phyloP scores from a whole-genome alignment of 768 basidiomycete species.

The Russula vinacea region DNA sequence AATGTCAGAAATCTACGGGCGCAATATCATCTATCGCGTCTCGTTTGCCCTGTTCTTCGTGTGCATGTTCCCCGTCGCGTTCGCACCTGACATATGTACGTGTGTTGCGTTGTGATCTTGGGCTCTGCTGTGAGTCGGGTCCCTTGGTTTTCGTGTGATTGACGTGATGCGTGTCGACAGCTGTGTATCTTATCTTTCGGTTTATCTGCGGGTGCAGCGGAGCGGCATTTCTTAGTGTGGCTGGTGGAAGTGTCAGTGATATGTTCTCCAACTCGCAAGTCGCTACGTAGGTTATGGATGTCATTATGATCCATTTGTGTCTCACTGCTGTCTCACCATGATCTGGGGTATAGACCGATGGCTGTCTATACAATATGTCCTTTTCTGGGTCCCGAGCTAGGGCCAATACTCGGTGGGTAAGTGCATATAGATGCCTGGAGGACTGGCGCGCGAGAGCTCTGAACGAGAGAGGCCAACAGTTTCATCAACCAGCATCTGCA shows the following conservation, averaged over 20 bases:
- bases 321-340: not conserved
- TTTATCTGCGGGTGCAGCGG: slow-evolving; percentile 55
- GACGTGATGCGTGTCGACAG: slow-evolving; percentile 34
- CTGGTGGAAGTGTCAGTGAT: slow-evolving; percentile 59
- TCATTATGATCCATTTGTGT: not conserved
- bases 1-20: slow-evolving; percentile 55
- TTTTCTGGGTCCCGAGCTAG: slow-evolving; percentile 55
- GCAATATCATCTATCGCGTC: slow-evolving; percentile 57
- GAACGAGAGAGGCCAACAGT: not conserved
- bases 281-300: slow-evolving; percentile 47
- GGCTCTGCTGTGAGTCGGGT: not conserved
- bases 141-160: not conserved
- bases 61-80: slow-evolving; percentile 69
- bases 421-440: slow-evolving; percentile 28
- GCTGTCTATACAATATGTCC: slow-evolving; percentile 52
- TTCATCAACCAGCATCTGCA: slow-evolving; percentile 43
- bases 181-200: slow-evolving; percentile 60
- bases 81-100: slow-evolving; percentile 63
- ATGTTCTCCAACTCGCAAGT: slow-evolving; percentile 55
- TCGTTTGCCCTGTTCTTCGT: slow-evolving; percentile 61
- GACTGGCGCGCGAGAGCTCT: not conserved
- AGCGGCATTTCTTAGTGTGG: slow-evolving; percentile 57
- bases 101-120: slow-evolving; percentile 8
- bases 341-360: slow-evolving; percentile 45
- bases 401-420: slow-evolving; percentile 60